Base-by-base conservation (phyloP, 192 early-diverging fungal genomes). In the Rhizoclosmatium globosum region DNA sequence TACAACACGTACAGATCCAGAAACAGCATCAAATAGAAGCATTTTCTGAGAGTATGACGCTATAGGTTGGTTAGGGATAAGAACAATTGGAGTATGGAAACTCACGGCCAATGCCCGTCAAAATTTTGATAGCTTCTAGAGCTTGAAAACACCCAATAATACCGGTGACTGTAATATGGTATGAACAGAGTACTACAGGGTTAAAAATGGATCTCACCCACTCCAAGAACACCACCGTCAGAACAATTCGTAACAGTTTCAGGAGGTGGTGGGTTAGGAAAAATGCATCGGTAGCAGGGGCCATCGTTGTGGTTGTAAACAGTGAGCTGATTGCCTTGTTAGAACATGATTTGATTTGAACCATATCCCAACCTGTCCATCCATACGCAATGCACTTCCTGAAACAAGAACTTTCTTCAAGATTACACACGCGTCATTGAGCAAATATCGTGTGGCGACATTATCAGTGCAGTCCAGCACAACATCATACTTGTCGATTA, bases 241-340 rank as follows among this genome's bases (percentile, higher is more conserved):
- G 89, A 88, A 85, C 98, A 99, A 82, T 94, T 96, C 44, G 92
- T 90, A 44, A 98, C 92, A 4, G 94, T 89, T 65, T 94, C 94
- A 2, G 94, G 83, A 23, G 97, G 96, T 19, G 98, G 98, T 21
- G 98, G 98, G 45, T 80, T 91, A 0, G 98, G 97, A 80, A 96
- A 97, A 73, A 99, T 83, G 81, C 98, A 99, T 47, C 98, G 92
- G 82, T 97, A 99, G 84, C 98, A 99, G 15, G 98, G 98, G 17
- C 96, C 95, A 44, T 89, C 90, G 42, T 91, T 82, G 81, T 97
- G 88, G 81, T 99, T 95, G 82, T 97, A 98, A n/a, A 96, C 89
- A 0, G 97, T 96, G 61, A 99, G 87, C 90, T 90, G 69, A 23
- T 23, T 3, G 66, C n/a, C n/a, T 57, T n/a, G n/a, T n/a, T n/a